These are phyloP conservation scores for Exophiala phaeomuriformis DNA, from an alignment of 2,329 filamentous ascomycete species.

Conservation along the genomic window DNA sequence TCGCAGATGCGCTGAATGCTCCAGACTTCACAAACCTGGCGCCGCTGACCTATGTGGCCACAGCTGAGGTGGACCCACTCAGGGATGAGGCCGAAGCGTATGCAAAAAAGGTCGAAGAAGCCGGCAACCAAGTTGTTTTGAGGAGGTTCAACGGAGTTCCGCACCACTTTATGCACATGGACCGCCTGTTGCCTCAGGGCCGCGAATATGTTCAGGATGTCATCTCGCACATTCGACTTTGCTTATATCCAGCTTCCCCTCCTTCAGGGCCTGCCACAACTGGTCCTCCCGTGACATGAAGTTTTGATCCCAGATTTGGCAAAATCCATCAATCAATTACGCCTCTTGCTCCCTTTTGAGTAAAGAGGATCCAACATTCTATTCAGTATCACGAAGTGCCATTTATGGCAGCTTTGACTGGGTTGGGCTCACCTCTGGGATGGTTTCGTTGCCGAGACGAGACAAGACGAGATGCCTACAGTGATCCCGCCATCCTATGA, in stretches of 20 bases:
- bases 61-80: conserved; percentile 25
- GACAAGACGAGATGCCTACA: too few species aligned
- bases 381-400: too few species aligned
- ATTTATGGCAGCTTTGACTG: too few species aligned
- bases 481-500: too few species aligned
- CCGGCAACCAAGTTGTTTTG: conserved; percentile 22
- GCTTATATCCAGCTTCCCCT: conserved; percentile 18
- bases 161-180: conserved; percentile 27
- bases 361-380: too few species aligned
- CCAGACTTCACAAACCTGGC: conserved; percentile 24
- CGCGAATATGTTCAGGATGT: conserved; percentile 26
- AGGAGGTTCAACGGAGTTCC: conserved; percentile 25
- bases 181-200: conserved; percentile 21
- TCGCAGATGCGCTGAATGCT: conserved; percentile 24
- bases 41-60: conserved; percentile 24
- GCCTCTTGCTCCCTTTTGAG: too few species aligned
- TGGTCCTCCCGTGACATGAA: conserved; percentile 14
- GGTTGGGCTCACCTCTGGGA: too few species aligned
- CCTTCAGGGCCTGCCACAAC: conserved; percentile 1
- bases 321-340: too few species aligned
- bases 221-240: conserved; percentile 21
- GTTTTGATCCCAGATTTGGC: background rate
- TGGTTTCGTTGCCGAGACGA: too few species aligned
- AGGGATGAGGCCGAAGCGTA: conserved; percentile 27
- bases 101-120: conserved; percentile 22